phyloP scores from a whole-genome alignment of 306 rosid species.

The Datisca glomerata region DNA sequence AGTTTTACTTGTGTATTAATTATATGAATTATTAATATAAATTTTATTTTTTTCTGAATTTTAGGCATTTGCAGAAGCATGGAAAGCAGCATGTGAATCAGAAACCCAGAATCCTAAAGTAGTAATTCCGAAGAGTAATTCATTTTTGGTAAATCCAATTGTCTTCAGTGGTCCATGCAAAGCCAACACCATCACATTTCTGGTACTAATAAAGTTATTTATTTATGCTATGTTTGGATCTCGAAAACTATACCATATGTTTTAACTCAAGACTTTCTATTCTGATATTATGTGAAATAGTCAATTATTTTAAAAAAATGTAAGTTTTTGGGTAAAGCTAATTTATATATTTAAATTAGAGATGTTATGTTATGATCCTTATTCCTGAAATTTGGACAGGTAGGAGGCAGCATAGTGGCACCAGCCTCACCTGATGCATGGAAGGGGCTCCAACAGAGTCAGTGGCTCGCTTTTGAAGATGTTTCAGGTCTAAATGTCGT shows the following conservation, averaged over 20 bases:
- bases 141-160: constrained; percentile 17
- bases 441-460: constrained; percentile 11
- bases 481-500: constrained; percentile 15
- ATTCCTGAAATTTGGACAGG: constrained; percentile 10
- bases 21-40: no score
- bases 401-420: constrained; percentile 19
- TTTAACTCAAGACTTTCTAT: no score
- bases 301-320: no score
- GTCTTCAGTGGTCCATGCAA: constrained; percentile 27
- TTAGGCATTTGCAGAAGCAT: constrained; percentile 22
- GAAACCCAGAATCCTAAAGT: constrained; percentile 11
- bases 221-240: no score
- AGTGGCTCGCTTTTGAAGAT: constrained; percentile 23
- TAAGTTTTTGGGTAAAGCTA: no score
- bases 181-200: constrained; percentile 16
- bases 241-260: no score
- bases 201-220: constrained; percentile 11
- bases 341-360: no score
- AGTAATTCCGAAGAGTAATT: constrained; percentile 11
- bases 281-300: no score
- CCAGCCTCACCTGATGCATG: constrained; percentile 29
- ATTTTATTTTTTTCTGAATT: no score
- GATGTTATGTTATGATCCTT: no score
- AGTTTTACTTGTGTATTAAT: no score
- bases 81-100: constrained; percentile 21